Conservation (phyloP, 768 basidiomycete species). For the Lentinula raphanica region DNA sequence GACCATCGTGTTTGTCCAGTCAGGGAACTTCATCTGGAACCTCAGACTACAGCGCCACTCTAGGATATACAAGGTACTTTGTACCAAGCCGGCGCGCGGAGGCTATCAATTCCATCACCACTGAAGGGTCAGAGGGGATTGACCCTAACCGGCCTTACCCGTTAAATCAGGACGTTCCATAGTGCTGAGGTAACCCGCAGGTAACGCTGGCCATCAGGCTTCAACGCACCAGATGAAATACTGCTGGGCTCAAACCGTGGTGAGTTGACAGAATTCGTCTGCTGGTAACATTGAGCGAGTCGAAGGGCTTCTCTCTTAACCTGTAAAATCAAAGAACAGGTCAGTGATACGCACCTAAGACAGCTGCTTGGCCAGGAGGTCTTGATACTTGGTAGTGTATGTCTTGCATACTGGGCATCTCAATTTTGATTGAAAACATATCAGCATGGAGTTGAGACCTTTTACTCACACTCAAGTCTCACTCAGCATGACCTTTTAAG, state of each 20-base stretch:
- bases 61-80: background rate
- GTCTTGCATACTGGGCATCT: background rate
- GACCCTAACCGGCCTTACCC: background rate
- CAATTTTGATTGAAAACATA: background rate
- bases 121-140: background rate
- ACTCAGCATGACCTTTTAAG: no score
- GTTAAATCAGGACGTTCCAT: background rate
- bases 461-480: no score
- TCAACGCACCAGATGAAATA: background rate
- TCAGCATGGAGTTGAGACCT: no score
- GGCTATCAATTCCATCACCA: background rate
- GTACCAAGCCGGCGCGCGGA: background rate
- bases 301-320: background rate
- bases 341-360: background rate
- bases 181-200: no score
- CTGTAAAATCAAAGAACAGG: background rate
- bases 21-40: background rate
- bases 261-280: background rate
- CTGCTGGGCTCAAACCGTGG: background rate
- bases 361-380: background rate
- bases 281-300: background rate
- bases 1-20: background rate
- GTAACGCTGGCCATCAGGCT: background rate
- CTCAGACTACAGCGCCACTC: background rate
- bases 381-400: background rate